phyloP scores from a whole-genome alignment of 768 basidiomycete species.

The Amanita thiersii region DNA sequence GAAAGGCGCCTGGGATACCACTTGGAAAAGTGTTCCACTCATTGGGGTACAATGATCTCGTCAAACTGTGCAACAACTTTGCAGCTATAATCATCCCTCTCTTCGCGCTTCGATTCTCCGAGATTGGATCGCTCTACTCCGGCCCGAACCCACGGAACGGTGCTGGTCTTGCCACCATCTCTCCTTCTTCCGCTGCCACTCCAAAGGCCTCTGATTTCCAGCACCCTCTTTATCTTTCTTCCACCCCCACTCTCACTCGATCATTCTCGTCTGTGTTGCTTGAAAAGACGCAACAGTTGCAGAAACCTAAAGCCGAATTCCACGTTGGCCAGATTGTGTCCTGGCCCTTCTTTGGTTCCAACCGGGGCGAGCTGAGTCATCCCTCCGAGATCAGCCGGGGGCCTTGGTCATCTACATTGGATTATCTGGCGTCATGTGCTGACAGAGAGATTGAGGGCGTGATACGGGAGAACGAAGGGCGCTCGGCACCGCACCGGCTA shows the following conservation, averaged over 20 bases:
- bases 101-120: slow-evolving; percentile 68
- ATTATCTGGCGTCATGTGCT: slow-evolving; percentile 60
- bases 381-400: slow-evolving; percentile 71
- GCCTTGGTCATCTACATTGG: slow-evolving; percentile 55
- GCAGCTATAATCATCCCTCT: slow-evolving; percentile 63
- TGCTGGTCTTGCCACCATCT: slow-evolving; percentile 13
- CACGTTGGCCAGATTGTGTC: slow-evolving; percentile 79
- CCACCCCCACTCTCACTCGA: slow-evolving; percentile 17
- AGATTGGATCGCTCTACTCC: slow-evolving; percentile 69
- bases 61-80: slow-evolving; percentile 58
- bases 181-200: slow-evolving; percentile 30
- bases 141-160: slow-evolving; percentile 30
- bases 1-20: slow-evolving; percentile 66
- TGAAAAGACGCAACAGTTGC: slow-evolving; percentile 14
- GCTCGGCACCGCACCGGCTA: slow-evolving; percentile 63
- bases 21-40: slow-evolving; percentile 66
- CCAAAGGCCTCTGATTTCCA: slow-evolving; percentile 37
- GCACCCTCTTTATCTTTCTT: slow-evolving; percentile 31
- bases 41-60: slow-evolving; percentile 56
- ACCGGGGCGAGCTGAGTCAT: slow-evolving; percentile 64
- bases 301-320: slow-evolving; percentile 24
- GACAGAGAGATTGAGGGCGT: slow-evolving; percentile 71
- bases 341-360: slow-evolving; percentile 87
- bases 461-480: slow-evolving; percentile 70
- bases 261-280: slow-evolving; percentile 15